Conservation (phyloP, 1,139 yeast genomes). For the Yamadazyma buinensis region DNA sequence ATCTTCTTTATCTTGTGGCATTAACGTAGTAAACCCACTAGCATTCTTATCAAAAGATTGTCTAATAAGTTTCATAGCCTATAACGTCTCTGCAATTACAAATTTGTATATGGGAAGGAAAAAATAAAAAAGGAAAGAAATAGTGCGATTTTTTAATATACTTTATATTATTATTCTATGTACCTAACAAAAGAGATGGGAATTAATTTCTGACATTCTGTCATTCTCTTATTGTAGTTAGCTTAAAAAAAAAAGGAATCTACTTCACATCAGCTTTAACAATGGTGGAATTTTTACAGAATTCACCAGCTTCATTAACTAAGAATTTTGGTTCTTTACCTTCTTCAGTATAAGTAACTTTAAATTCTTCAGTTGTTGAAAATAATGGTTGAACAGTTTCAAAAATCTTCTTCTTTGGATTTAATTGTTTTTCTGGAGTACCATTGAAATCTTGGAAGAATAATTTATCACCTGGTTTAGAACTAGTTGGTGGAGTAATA, state of each 20-base stretch:
- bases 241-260: no score
- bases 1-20: conserved; percentile 90
- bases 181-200: no score
- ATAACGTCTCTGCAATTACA: background rate
- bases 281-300: conserved; percentile 64
- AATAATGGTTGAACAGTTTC: conserved; percentile 91
- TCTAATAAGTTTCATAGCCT: conserved; percentile 12
- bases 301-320: conserved; percentile 72
- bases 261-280: conserved; percentile 74
- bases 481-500: conserved; percentile 92
- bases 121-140: no score
- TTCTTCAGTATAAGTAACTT: conserved; percentile 79
- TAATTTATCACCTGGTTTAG: conserved; percentile 93
- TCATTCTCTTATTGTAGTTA: no score
- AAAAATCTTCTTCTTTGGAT: conserved; percentile 98
- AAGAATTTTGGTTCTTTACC: conserved; percentile 75
- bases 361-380: conserved; percentile 70
- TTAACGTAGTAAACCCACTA: conserved; percentile 60
- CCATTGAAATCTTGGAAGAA: conserved; percentile 90
- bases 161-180: no score
- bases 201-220: no score
- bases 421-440: conserved; percentile 85
- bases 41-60: conserved; percentile 43
- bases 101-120: no score
- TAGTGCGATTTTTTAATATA: no score